phyloP scores from a whole-genome alignment of 2,329 filamentous ascomycete genomes.

The Verticillium nubilum region DNA sequence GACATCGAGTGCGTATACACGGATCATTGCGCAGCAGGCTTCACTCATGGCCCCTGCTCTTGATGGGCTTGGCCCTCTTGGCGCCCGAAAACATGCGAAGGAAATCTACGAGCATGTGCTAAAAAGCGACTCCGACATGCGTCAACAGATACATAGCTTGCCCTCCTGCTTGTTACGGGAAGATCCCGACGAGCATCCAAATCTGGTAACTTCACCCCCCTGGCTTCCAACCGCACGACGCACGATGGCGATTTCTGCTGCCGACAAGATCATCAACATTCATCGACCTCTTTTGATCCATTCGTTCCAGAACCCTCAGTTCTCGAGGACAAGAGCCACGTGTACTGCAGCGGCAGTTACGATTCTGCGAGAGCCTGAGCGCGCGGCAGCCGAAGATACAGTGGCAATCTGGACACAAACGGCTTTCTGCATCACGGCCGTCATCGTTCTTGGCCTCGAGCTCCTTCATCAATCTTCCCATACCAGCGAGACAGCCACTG shows the following conservation, averaged over 20 bases:
- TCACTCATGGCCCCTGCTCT: conserved; percentile 21
- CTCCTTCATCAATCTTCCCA: conserved; percentile 9
- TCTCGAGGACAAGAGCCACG: conserved; percentile 23
- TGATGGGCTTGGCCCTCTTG: conserved; percentile 23
- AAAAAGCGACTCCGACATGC: conserved; percentile 24
- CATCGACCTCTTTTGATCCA: conserved; percentile 28
- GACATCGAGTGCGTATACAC: conserved; percentile 16
- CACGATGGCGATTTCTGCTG: conserved; percentile 29
- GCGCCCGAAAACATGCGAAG: conserved; percentile 16
- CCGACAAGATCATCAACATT: conserved; percentile 33
- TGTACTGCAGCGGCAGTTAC: conserved; percentile 29
- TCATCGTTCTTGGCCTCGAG: conserved; percentile 16
- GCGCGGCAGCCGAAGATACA: conserved; percentile 10
- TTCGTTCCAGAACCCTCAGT: conserved; percentile 20
- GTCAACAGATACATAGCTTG: conserved; percentile 14
- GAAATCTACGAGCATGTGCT: conserved; percentile 27
- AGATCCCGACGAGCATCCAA: conserved; percentile 13
- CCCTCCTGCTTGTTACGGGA: conserved; percentile 23
- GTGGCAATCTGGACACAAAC: conserved; percentile 20
- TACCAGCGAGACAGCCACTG: conserved; percentile 6
- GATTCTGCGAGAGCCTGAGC: conserved; percentile 21
- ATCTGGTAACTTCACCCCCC: neutral
- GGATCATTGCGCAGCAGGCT: conserved; percentile 22
- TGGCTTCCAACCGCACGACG: conserved; percentile 27
- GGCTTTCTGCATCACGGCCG: conserved; percentile 19